These are phyloP conservation scores for Oidiodendron maius DNA, from an alignment of 495 filamentous ascomycete species.

Conservation along the genomic window DNA sequence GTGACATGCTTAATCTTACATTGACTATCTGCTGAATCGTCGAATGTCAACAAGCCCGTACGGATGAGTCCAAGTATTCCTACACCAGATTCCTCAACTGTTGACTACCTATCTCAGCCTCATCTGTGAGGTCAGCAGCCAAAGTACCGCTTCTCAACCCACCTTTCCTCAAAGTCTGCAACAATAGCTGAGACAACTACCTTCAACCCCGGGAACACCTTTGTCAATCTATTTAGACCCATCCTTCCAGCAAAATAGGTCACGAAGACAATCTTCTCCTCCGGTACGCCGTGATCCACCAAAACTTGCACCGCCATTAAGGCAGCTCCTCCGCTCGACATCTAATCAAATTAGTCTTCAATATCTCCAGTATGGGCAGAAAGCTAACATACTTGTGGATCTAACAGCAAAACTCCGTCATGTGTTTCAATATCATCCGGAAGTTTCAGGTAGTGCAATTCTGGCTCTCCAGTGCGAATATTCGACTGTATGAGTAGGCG, in stretches of 20 bases:
- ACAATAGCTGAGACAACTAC: conserved; percentile 79
- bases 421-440: conserved; percentile 63
- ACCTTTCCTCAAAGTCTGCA: conserved; percentile 68
- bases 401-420: conserved; percentile 76
- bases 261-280: conserved; percentile 81
- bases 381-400: conserved; percentile 45
- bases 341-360: conserved; percentile 35
- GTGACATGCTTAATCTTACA: no score
- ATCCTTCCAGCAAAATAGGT: conserved; percentile 78
- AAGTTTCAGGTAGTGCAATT: conserved; percentile 81
- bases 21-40: no score
- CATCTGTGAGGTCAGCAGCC: conserved; percentile 49
- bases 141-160: conserved; percentile 79
- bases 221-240: conserved; percentile 74
- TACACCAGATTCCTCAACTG: no score
- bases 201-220: conserved; percentile 78
- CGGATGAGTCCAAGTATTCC: no score
- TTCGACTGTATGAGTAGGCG: conserved; percentile 88
- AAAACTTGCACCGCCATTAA: conserved; percentile 95
- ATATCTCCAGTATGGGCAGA: not conserved
- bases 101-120: no score
- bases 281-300: conserved; percentile 86
- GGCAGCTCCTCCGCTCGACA: conserved; percentile 87
- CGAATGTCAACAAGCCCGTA: no score
- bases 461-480: conserved; percentile 76